Evolutionary conservation across 2,329 filamentous ascomycete species (phyloP), one percentile per base, ranked within the genome.

Genomic region (Colletotrichum ledebouriae): DNA sequence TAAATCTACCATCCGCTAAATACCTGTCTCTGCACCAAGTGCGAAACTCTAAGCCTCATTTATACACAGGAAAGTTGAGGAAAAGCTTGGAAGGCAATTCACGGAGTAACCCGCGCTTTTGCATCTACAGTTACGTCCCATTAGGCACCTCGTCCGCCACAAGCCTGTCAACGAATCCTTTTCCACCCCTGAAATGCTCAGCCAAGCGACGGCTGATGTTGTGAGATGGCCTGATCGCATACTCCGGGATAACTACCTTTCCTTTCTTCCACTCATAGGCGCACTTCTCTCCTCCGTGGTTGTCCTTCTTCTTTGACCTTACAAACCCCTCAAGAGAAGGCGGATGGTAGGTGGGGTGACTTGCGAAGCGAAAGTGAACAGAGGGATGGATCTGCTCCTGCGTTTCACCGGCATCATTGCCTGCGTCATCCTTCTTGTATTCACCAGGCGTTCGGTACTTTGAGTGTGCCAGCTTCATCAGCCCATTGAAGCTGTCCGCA

Each of bases 381-480:
- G 61, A 63, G 1, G 70, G 68, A 37, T 71, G 70, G 6, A 71
- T 42, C 10, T 29, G 10, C 22, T 70, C 68, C 3, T 69, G 62
- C 0, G 70, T 70, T 13, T 56, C 13, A 10, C 52, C 22, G 42
- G 2, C 9, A 5, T 34, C 39, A 5, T 60, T 34, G 3, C 37
- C 25, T 2, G n/a, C 42, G 3, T 25, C 11, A 52, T 61, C 56
- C 3, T 56, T 47, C 15, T 55, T 57, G 29, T 70, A 71, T 10
- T 58, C 39, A 2, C 70, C 70, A 3, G 70, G 67, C 3, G 63
- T 70, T 9, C 70, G 61, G 17, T 49, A 29, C 6, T 46, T 61
- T 22, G 50, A 70, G 3, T 57, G 9, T 50, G 22, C 42, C 50
- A 20, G n/a, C 53, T 22, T 61, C 63, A 67, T 37, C 1, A 70